Percentiles rank a stretch among this genome's conserved stretches.
These are phyloP conservation scores for Ramularia collo-cygni DNA, from an alignment of 2,329 filamentous ascomycete species.

Conservation along the genomic window DNA sequence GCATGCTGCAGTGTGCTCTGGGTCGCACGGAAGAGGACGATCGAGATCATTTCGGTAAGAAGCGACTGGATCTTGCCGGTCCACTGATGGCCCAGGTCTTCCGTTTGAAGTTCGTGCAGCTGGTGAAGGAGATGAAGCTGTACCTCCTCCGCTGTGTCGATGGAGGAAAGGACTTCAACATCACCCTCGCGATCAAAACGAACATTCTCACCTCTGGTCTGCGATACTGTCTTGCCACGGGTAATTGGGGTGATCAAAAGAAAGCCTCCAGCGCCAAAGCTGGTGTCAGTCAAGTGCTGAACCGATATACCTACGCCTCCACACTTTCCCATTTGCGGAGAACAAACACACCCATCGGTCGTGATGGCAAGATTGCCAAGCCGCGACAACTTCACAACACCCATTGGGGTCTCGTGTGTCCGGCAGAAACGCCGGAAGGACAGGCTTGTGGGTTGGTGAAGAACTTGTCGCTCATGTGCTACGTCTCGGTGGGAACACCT, in stretches of 20 bases:
- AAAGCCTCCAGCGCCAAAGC: constrained; percentile 92
- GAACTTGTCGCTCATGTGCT: constrained; percentile 96
- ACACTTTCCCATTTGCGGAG: constrained; percentile 93
- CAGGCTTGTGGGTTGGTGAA: constrained; percentile 98
- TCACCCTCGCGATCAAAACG: constrained; percentile 84
- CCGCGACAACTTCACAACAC: constrained; percentile 97
- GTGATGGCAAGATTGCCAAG: constrained; percentile 97
- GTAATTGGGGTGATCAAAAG: constrained; percentile 99
- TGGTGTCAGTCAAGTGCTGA: constrained; percentile 95
- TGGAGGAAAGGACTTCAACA: constrained; percentile 77
- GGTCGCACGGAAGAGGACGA: constrained; percentile 92
- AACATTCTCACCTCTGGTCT: constrained; percentile 87
- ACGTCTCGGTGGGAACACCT: constrained; percentile 90
- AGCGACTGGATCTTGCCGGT: constrained; percentile 90
- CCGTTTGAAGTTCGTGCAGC: constrained; percentile 80
- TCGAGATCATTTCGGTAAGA: constrained; percentile 98
- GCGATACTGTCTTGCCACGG: constrained; percentile 94
- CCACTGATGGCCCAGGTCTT: constrained; percentile 95
- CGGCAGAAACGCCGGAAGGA: constrained; percentile 94
- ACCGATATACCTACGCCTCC: constrained; percentile 94
- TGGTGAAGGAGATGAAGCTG: constrained; percentile 83
- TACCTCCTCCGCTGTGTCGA: constrained; percentile 92
- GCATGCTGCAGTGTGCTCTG: constrained; percentile 84
- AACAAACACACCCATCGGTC: constrained; percentile 94
- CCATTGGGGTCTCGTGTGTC: constrained; percentile 96